Percentiles rank a stretch among this genome's conserved stretches.
These are phyloP conservation scores for Emericellopsis terricola DNA, from an alignment of 495 filamentous ascomycete species.

Conservation along the genomic window DNA sequence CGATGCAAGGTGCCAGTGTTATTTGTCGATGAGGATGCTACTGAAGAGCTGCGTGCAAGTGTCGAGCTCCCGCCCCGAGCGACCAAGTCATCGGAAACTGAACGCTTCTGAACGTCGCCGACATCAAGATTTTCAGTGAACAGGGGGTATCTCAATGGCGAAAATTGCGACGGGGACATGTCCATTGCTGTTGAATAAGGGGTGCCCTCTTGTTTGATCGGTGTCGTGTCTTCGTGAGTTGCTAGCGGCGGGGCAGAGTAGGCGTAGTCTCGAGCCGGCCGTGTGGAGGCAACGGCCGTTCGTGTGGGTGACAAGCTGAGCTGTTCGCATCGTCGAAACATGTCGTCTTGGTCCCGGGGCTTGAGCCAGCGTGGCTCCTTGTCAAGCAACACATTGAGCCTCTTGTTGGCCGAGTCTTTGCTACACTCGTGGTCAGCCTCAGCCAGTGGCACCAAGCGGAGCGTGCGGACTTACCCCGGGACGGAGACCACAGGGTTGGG, in stretches of 20 bases:
- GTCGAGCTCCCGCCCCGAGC: background rate
- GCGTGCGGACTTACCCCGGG: constrained; percentile 1
- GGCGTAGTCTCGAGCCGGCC: background rate
- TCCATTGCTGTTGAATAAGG: background rate
- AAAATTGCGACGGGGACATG: background rate
- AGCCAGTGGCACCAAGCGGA: too few relatives aligned
- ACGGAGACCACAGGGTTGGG: background rate
- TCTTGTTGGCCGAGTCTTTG: constrained; percentile 30
- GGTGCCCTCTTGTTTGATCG: background rate
- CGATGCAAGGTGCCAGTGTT: constrained; percentile 11
- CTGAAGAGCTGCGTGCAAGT: background rate
- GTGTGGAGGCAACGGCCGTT: background rate
- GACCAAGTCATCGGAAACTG: background rate
- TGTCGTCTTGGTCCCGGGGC: constrained; percentile 24
- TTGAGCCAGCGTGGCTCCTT: constrained; percentile 28
- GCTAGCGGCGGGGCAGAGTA: background rate
- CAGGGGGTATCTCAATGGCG: background rate
- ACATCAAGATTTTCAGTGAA: too few relatives aligned
- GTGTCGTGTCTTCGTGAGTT: background rate
- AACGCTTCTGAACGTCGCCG: background rate
- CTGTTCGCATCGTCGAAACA: constrained; percentile 17
- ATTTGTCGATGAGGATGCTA: constrained; percentile 9
- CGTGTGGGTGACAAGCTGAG: constrained; percentile 6
- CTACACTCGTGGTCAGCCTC: too few relatives aligned
- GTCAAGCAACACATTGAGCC: constrained; percentile 24